Conservation (phyloP, 306 rosid genomes). For the Medicago ruthenica region DNA sequence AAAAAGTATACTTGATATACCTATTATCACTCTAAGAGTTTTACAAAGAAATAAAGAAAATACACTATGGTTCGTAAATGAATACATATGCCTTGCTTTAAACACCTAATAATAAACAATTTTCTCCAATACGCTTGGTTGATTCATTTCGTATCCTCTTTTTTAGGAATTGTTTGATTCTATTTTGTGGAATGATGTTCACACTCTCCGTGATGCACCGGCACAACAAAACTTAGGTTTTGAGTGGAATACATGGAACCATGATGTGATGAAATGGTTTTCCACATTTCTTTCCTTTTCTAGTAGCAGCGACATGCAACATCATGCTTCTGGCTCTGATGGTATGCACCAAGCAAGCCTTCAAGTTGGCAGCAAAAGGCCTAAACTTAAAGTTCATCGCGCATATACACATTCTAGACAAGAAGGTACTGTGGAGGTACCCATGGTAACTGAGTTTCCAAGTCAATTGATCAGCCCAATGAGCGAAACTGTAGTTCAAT, state of each 20-base stretch:
- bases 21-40: too few species aligned
- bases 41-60: too few species aligned
- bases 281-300: slow-evolving; percentile 57
- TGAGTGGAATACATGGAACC: slow-evolving; percentile 88
- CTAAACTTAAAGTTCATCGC: slow-evolving; percentile 90
- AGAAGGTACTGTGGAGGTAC: slow-evolving; percentile 52
- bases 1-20: too few species aligned
- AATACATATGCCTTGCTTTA: too few species aligned
- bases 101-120: too few species aligned
- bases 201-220: slow-evolving; percentile 56
- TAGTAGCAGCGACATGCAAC: slow-evolving; percentile 48
- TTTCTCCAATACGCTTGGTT: slow-evolving; percentile 21
- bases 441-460: slow-evolving; percentile 49
- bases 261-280: slow-evolving; percentile 84
- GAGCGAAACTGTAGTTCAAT: slow-evolving; percentile 46
- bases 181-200: slow-evolving; percentile 74
- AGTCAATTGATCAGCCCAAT: slow-evolving; percentile 54
- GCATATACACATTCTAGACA: slow-evolving; percentile 58
- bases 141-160: slow-evolving; percentile 37
- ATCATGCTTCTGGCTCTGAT: slow-evolving; percentile 58
- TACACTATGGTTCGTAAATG: too few species aligned
- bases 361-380: slow-evolving; percentile 68
- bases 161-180: slow-evolving; percentile 76
- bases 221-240: slow-evolving; percentile 63
- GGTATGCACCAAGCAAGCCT: slow-evolving; percentile 55